Conservation (phyloP, 2,329 filamentous ascomycete species). For the Fusarium redolens region DNA sequence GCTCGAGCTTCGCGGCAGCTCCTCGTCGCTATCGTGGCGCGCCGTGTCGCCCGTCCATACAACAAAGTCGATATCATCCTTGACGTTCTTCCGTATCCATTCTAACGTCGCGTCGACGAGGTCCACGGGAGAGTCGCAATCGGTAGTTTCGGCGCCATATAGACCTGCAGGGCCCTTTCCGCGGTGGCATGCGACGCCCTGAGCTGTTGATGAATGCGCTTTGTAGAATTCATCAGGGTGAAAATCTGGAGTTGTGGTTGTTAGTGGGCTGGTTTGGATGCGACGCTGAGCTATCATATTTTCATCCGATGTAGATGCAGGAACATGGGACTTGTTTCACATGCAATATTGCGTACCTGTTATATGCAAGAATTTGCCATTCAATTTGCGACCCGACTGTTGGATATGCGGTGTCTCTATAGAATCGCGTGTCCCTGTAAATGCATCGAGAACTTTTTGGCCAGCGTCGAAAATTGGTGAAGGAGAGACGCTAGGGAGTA, state of each 20-base stretch:
- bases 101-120: slow-evolving; percentile 89
- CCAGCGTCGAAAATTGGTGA: slow-evolving; percentile 40
- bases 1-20: slow-evolving; percentile 76
- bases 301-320: slow-evolving; percentile 23
- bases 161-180: slow-evolving; percentile 80
- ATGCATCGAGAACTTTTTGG: slow-evolving; percentile 33
- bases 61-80: slow-evolving; percentile 86
- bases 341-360: slow-evolving; percentile 70
- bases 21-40: slow-evolving; percentile 88
- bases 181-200: slow-evolving; percentile 80
- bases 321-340: slow-evolving; percentile 5
- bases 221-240: slow-evolving; percentile 93
- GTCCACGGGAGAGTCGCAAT: slow-evolving; percentile 85
- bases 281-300: not conserved
- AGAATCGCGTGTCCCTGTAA: slow-evolving; percentile 21
- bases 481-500: slow-evolving; percentile 35
- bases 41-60: slow-evolving; percentile 94
- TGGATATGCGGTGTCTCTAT: slow-evolving; percentile 26
- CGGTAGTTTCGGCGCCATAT: slow-evolving; percentile 86
- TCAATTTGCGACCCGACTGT: slow-evolving; percentile 60
- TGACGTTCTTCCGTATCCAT: slow-evolving; percentile 85
- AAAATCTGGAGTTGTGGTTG: slow-evolving; percentile 71
- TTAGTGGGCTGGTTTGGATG: slow-evolving; percentile 22
- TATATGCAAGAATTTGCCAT: slow-evolving; percentile 86
- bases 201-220: slow-evolving; percentile 76